Evolutionary conservation across 768 basidiomycete species (phyloP), one percentile per base, ranked within the genome.

Genomic region (Chlorophyllum brunneum): DNA sequence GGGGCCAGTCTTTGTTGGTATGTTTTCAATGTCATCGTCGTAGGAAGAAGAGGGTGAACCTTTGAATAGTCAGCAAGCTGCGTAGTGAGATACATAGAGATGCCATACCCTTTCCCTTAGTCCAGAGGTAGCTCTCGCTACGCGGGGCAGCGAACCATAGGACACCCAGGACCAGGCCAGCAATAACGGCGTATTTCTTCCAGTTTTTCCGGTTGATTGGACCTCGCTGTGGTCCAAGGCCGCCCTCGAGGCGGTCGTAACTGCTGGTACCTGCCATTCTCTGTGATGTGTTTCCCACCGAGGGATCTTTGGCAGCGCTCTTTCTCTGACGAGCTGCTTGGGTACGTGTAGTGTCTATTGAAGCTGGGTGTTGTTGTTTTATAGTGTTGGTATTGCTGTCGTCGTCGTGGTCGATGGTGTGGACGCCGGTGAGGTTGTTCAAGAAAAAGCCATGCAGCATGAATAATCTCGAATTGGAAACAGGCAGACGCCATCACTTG

Each of bases 111-210:
- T 65, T 63, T 34, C 56, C 51, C 56, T 57, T 48, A 37, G 23
- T 53, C 58, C 41, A 59, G 8, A 46, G 51, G 33, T 51, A 48
- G 30, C 46, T 55, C n/a, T 54, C 41, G 26, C 56, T 65, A 48
- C 77, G 57, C 5, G 87, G 86, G 6, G 81, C 80, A 64, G 88
- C 80, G 50, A 88, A 68, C 75, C 81, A 91, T 23, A 90, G 78
- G 38, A 87, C 61, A 7, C 69, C 74, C 53, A 88, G 69, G 39
- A 88, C 63, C 1, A 80, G 64, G 1, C 65, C 74, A 46, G 81
- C 83, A 2, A 73, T 85, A 5, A 88, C 63, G 2, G 77, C 80
- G 50, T 88, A 76, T 69, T 80, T 86, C 65, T 81, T 88, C 87
- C 87, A 89, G 16, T 64, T 71, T 54, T 76, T 73, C 0, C 67